phyloP scores from a whole-genome alignment of 495 filamentous ascomycete species.

The Talaromyces trachyspermus region DNA sequence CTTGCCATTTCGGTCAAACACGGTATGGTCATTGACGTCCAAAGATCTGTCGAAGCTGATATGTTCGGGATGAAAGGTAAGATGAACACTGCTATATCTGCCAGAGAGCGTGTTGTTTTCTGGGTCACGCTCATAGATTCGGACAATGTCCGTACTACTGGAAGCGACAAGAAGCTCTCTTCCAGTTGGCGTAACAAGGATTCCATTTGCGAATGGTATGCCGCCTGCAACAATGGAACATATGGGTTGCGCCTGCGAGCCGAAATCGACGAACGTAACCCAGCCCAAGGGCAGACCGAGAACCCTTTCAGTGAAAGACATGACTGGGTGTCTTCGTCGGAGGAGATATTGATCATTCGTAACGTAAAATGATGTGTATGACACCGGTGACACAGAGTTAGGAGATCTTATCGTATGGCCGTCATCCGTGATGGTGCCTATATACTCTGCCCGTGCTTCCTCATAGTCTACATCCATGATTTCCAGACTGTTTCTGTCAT shows the following conservation, averaged over 20 bases:
- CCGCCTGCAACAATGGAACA: constrained; percentile 3
- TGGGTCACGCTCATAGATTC: constrained; percentile 3
- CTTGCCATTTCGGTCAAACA: neutral
- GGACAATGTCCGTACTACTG: constrained; percentile 4
- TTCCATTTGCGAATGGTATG: constrained; percentile 5
- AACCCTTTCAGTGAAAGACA: constrained; percentile 5
- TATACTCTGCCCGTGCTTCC: neutral
- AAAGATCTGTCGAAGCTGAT: constrained; percentile 6
- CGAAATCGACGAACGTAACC: constrained; percentile 4
- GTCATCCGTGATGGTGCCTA: neutral
- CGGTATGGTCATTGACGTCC: neutral
- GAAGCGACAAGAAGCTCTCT: constrained; percentile 7
- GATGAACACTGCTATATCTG: constrained; percentile 2
- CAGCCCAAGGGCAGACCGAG: constrained; percentile 5
- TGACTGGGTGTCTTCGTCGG: constrained; percentile 1
- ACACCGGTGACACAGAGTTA: neutral
- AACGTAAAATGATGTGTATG: constrained; percentile 8
- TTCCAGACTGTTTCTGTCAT: neutral
- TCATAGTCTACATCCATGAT: constrained; percentile 8
- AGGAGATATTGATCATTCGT: constrained; percentile 5
- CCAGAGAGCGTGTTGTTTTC: constrained; percentile 1
- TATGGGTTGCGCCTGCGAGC: neutral
- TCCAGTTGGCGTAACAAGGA: constrained; percentile 7
- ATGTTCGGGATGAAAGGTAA: constrained; percentile 2
- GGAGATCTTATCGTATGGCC: constrained; percentile 5